Evolutionary conservation across 1,284 basidiomycete genomes (phyloP), one percentile per base, ranked within the genome.

Genomic region (Gymnopus androsaceus): DNA sequence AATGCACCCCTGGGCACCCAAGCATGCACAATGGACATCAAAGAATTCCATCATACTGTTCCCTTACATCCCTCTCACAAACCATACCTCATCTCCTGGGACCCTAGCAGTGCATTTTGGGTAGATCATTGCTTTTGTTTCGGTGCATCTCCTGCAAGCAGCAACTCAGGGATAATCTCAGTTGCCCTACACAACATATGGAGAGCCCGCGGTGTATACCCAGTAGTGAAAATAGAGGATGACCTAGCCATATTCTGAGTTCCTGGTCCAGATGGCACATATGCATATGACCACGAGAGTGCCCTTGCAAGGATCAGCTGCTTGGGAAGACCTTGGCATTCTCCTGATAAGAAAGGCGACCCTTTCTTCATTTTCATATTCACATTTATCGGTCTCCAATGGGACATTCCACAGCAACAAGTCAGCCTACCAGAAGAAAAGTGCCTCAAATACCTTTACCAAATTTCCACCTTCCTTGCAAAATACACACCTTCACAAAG

Each of bases 101-200:
- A 59, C 2, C 19, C 36, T 2, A 42, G 36, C 9, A 58, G 56
- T 1, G 38, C 44, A 4, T 72, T 69, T 55, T 71, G 59, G 40
- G 54, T 66, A 9, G 65, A 72, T 40, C 64, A 72, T 34, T 55
- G 40, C 41, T 51, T 57, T 17, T 67, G 66, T 0, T 73, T 73
- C 46, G 66, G 71, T 1, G 37, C 58, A 2, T 33, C 64, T 0
- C 64, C 66, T 0, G 62, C 67, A 0, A 62, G 65, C 8, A 71
- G 72, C 23, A 62, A 70, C n/a, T 61, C 69, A 0, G 72, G 72
- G 0, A 67, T 67, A 59, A 64, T 70, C n/a, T 63, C 63, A 5
- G 69, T 72, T 46, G 65, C 66, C 0, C 54, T 58, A 1, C 58
- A 70, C 3, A 67, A 68, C 31, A 69, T 75, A 9, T 64, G 70